These are phyloP conservation scores for Leccinum obscurum DNA, from an alignment of 768 basidiomycete genomes.

Conservation along the genomic window DNA sequence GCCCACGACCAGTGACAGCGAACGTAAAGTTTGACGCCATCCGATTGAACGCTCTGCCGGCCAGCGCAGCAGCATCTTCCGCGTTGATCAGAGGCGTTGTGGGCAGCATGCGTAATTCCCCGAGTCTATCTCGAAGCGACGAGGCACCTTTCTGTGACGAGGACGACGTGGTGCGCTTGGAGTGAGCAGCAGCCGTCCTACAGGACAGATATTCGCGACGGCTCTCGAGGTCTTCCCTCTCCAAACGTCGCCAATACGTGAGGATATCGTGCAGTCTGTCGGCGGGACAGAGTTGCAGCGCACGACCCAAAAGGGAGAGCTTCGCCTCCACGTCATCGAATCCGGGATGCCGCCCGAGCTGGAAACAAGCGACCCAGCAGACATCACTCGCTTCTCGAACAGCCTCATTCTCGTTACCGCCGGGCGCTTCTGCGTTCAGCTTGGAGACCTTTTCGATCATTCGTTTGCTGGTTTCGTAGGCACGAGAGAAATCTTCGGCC, in stretches of 20 bases:
- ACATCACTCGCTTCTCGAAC: conserved; percentile 70
- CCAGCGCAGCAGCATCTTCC: conserved; percentile 79
- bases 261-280: conserved; percentile 81
- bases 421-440: conserved; percentile 40
- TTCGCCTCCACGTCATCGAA: conserved; percentile 68
- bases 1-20: conserved; percentile 46
- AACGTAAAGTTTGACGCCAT: conserved; percentile 79
- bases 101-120: conserved; percentile 70
- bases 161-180: conserved; percentile 13
- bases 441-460: conserved; percentile 68
- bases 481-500: conserved; percentile 73
- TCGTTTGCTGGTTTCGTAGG: conserved; percentile 66
- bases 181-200: conserved; percentile 16
- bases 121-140: conserved; percentile 61
- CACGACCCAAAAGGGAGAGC: conserved; percentile 71
- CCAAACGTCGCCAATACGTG: conserved; percentile 70
- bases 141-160: conserved; percentile 41
- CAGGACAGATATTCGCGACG: conserved; percentile 45
- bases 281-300: conserved; percentile 83
- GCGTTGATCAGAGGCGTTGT: conserved; percentile 67
- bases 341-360: conserved; percentile 81
- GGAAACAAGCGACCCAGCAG: conserved; percentile 88
- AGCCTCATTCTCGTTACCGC: conserved; percentile 37
- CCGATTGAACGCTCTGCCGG: conserved; percentile 73
- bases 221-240: conserved; percentile 58